Evolutionary conservation across 495 filamentous ascomycete genomes (phyloP).

Genomic region (Podospora appendiculata): DNA sequence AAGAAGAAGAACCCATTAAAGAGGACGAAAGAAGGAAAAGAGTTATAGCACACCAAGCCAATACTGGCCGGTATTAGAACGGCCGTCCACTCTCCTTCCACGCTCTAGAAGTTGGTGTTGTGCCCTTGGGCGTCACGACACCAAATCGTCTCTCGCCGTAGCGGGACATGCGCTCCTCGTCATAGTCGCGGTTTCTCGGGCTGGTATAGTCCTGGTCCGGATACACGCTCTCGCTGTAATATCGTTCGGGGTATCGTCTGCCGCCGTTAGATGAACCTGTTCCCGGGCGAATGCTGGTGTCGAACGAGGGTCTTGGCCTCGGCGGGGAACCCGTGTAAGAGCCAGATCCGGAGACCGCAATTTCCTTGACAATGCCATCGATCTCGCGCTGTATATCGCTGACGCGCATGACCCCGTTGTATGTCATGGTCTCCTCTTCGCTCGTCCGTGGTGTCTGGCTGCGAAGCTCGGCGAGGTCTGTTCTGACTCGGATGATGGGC

Average conservation of each 20-base stretch:
- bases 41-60: no score
- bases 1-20: no score
- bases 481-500: slow-evolving; percentile 21
- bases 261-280: slow-evolving; percentile 7
- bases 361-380: slow-evolving; percentile 23
- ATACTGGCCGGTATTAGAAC: slow-evolving; percentile 5
- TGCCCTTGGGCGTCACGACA: slow-evolving; percentile 16
- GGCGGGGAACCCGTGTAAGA: slow-evolving; percentile 6
- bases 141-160: slow-evolving; percentile 17
- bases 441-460: slow-evolving; percentile 28
- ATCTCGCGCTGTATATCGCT: slow-evolving; percentile 32
- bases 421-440: slow-evolving; percentile 39
- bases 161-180: slow-evolving; percentile 13
- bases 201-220: slow-evolving; percentile 12
- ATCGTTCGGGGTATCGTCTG: slow-evolving; percentile 11
- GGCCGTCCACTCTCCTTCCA: slow-evolving; percentile 11
- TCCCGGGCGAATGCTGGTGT: slow-evolving; percentile 8
- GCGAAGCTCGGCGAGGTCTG: slow-evolving; percentile 25
- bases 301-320: slow-evolving; percentile 6
- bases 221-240: slow-evolving; percentile 25
- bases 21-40: no score
- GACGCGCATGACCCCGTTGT: slow-evolving; percentile 33
- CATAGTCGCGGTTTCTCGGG: slow-evolving; percentile 9
- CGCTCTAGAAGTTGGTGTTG: slow-evolving; percentile 7
- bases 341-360: slow-evolving; percentile 16